Evolutionary conservation across 2,329 filamentous ascomycete genomes (phyloP), one percentile per base, ranked within the genome.

Genomic region (Pyricularia pennisetigena): DNA sequence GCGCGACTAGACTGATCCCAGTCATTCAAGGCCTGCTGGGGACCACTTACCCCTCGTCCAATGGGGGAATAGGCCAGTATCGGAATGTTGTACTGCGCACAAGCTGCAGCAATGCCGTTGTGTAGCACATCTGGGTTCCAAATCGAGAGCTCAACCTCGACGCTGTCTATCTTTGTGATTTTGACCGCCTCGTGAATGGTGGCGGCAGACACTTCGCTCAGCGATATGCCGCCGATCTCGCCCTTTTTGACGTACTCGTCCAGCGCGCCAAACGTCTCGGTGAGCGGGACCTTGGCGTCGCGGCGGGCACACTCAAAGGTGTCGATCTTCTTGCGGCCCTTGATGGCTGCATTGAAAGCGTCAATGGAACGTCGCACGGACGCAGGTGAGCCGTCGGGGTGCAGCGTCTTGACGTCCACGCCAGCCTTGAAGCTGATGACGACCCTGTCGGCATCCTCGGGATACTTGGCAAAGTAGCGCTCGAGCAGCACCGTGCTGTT

Each of bases 391-490:
- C 85, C 82, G 62, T 85, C 82, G 0, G 93, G 93, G 8, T 94
- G 88, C 14, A 97, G 78, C 0, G 87, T 82, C 73, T 94, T 92
- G 0, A 94, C 91, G 41, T 73, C 71, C 9, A 73, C 54, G 8
- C 81, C 85, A 30, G 88, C 88, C 77, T 91, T 91, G 74, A 91
- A 82, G 72, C 82, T 83, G 64, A 91, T 76, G 12, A 88, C 81
- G 12, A 90, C 81, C 73, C 87, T 86, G 66, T 83, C 79, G 8
- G 87, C 86, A 70, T 90, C 85, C 70, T 88, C 85, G 1, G 89
- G 88, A 73, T 90, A 85, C 69, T 83, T 82, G 35, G 81, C 81
- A 73, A 91, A 89, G 77, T 90, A 91, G 29, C 81, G 79, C 70
- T 85, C 82, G 32, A 91, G 77, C 9, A 91, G 78, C 26, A 85